Evolutionary conservation across 2,329 filamentous ascomycete genomes (phyloP), one percentile per base, ranked within the genome.

Genomic region (Venturia oleaginea): DNA sequence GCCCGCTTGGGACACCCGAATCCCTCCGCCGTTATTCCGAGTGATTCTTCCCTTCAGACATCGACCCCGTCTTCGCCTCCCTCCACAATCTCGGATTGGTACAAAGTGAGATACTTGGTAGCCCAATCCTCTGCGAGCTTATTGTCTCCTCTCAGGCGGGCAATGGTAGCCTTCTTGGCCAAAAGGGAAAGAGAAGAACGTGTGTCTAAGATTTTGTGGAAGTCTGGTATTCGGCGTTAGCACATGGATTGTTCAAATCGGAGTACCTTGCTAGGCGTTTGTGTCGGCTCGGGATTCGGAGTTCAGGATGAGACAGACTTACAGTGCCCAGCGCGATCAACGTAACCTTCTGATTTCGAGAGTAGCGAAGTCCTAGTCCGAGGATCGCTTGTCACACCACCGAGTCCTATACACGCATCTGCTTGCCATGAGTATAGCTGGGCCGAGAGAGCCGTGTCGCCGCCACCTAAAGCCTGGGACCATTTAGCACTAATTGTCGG

Each of bases 161-260:
- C 89, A 61, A 95, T 83, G 61, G 86, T 86, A 3, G 89, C 88
- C 76, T 91, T 92, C 79, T 94, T 94, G 24, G 88, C 87, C 77
- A 92, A 83, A 79, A 90, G 86, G 74, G 92, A 88, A 71, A 90
- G 87, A 75, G 90, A 87, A 63, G 85, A 86, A n/a, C 79, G 76
- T 17, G 86, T 76, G 72, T 90, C 89, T 71, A 90, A 86, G 17
- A 91, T 78, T 59, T 79, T 81, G 51, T 85, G 83, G 72, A 84
- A 95, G 67, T 86, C 83, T 75, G 62, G 61, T 63, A 30, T 59
- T 32, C 6, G 10, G 30, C n/a, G 6, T 57, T 27, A 63, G 63
- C 32, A 57, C 10, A 27, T 17, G 34, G 22, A 61, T 22, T 6
- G 5, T 24, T 4, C 34, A 37, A 37, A 6, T 7, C 43, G n/a